Evolutionary conservation across 2,329 filamentous ascomycete species (phyloP).

Genomic region (Trichophaea hybrida): DNA sequence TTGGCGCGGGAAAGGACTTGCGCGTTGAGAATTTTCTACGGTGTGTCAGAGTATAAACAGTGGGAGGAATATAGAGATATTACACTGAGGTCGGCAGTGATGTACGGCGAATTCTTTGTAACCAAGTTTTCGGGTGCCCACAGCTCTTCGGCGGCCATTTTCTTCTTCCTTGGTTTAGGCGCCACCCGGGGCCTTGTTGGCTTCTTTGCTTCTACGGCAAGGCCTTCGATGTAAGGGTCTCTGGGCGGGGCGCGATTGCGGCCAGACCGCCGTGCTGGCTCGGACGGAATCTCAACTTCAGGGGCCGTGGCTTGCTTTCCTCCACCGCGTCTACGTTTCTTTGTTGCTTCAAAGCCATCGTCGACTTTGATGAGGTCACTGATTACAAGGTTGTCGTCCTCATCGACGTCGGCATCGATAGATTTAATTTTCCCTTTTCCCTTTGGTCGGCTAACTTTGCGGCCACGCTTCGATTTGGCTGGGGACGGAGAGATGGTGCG

Average conservation of each 20-base stretch:
- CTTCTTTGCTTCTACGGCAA: not conserved
- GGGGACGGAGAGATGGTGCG: too few species aligned
- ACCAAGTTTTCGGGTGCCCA: not conserved
- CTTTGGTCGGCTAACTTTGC: too few species aligned
- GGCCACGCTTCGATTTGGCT: too few species aligned
- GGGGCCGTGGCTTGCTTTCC: not conserved
- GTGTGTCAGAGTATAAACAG: not conserved
- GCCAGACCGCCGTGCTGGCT: not conserved
- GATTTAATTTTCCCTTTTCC: slow-evolving; percentile 8
- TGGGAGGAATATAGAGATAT: not conserved
- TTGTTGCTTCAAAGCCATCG: too few species aligned
- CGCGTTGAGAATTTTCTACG: not conserved
- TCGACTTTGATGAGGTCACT: not conserved
- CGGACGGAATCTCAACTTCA: not conserved
- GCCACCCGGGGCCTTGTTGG: not conserved
- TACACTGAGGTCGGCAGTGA: not conserved
- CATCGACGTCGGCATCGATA: slow-evolving; percentile 8
- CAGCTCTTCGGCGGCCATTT: not conserved
- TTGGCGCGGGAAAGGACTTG: not conserved
- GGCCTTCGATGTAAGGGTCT: not conserved
- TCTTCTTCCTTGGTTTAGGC: not conserved
- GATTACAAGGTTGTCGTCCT: not conserved
- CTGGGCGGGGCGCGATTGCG: not conserved
- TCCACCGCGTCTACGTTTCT: too few species aligned
- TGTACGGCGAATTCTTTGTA: not conserved